Evolutionary conservation across 805 yeast genomes (phyloP), one percentile per base, ranked within the genome.

Genomic region (Metschnikowia koreensis): DNA sequence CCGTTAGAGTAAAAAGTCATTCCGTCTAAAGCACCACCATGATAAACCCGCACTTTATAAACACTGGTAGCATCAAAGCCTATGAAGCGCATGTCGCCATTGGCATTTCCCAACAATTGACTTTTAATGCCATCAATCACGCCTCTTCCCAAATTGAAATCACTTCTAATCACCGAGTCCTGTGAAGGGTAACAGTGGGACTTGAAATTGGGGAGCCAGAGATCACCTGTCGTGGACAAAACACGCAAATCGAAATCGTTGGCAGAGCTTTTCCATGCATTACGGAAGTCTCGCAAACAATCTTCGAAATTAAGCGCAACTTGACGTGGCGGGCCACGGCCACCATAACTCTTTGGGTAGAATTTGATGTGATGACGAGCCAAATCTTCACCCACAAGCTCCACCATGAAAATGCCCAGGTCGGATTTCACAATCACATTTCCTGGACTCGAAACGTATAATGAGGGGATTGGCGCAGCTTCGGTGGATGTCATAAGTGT

Each of bases 11-110:
- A 73, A 58, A 91, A 76, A 51, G 83, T 81, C 13, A 93, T 60
- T 6, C 98, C 98, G 68, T 92, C 97, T 17, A 94, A 67, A 0
- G 96, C 96, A 22, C 70, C 65, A 1, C 97, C 97, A 58, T 84
- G 82, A 57, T 81, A 86, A 0, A 91, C 78, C 51, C 89, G 76
- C 1, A 91, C 78, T 45, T 74, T 75, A n/a, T 63, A 66, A 2
- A 87, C 71, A 7, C 62, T 60, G 12, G 56, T 55, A 13, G 77
- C 66, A 57, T 75, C 71, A 53, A 76, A 70, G 3, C 57, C 59
- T 12, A 53, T 45, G 28, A 33, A 49, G n/a, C 38, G 33, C 55
- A 49, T 44, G 37, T 62, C 59, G 1, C 66, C 66, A 4, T 61
- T 54, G 11, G 53, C 43, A 38, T 58, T 52, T n/a, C 76, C 76